Conservation (phyloP, 2,329 filamentous ascomycete genomes). For the Sclerotinia nivalis region DNA sequence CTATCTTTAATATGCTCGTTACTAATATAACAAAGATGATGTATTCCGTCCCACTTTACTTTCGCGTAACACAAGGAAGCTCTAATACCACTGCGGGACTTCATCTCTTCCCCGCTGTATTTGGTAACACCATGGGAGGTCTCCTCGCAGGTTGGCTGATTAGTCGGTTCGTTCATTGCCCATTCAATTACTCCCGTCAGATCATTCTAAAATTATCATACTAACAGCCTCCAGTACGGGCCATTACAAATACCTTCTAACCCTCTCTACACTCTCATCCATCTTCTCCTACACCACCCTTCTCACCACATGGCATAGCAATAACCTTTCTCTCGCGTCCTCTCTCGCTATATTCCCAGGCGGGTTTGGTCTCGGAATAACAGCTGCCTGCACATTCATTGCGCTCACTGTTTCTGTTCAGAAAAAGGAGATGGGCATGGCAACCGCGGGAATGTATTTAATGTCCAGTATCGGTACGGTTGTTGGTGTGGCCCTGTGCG, state of each 20-base stretch:
- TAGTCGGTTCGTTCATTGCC: conserved; percentile 37
- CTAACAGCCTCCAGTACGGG: conserved; percentile 47
- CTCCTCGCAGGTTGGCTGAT: conserved; percentile 53
- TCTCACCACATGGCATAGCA: conserved; percentile 58
- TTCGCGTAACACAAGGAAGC: conserved; percentile 60
- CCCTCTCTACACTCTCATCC: conserved; percentile 52
- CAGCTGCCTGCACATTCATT: conserved; percentile 50
- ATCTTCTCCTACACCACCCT: conserved; percentile 55
- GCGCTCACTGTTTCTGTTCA: conserved; percentile 50
- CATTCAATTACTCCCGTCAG: background rate
- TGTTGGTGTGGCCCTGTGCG: conserved; percentile 29
- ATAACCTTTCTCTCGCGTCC: conserved; percentile 53
- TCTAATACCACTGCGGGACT: conserved; percentile 59
- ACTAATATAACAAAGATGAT: conserved; percentile 49
- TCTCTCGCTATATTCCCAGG: conserved; percentile 61
- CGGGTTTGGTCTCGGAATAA: conserved; percentile 53
- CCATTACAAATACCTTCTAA: conserved; percentile 56
- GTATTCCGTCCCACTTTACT: conserved; percentile 69
- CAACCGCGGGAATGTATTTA: conserved; percentile 51
- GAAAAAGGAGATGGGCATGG: conserved; percentile 50
- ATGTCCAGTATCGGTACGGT: conserved; percentile 35
- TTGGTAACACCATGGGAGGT: conserved; percentile 66
- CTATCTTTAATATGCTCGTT: background rate
- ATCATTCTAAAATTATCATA: background rate
- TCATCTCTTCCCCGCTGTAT: conserved; percentile 66